Conservation (phyloP, 2,329 filamentous ascomycete species). For the Neofusicoccum parvum region DNA sequence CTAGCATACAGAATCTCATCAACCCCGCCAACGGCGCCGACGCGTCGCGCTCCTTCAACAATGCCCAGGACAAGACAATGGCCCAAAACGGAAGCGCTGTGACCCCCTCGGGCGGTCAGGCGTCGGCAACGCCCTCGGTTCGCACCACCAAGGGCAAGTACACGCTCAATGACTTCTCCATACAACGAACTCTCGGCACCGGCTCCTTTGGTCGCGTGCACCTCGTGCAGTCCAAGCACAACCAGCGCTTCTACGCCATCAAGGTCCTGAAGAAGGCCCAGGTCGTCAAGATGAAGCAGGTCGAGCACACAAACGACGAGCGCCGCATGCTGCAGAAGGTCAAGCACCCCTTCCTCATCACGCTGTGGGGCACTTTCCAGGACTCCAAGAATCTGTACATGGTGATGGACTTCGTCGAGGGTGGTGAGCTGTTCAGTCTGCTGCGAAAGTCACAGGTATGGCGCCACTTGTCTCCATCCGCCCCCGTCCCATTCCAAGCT, state of each 20-base stretch:
- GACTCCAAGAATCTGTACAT: constrained; percentile 96
- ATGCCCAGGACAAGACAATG: constrained; percentile 25
- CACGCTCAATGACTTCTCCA: constrained; percentile 83
- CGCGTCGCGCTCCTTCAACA: constrained; percentile 29
- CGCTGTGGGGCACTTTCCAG: constrained; percentile 97
- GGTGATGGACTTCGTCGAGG: constrained; percentile 99
- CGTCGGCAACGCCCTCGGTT: constrained; percentile 32
- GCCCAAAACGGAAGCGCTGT: constrained; percentile 40
- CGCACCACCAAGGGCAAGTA: constrained; percentile 96
- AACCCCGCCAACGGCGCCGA: constrained; percentile 55
- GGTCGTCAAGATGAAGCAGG: constrained; percentile 99
- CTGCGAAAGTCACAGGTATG: constrained; percentile 87
- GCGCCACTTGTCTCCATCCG: constrained; percentile 35
- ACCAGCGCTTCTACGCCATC: constrained; percentile 96
- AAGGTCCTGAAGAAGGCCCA: constrained; percentile 98
- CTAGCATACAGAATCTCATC: constrained; percentile 83
- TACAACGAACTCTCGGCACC: constrained; percentile 89
- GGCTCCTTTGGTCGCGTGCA: constrained; percentile 97
- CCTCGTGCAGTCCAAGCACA: constrained; percentile 95
- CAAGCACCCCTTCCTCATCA: constrained; percentile 97
- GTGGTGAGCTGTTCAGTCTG: constrained; percentile 94
- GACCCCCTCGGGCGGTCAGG: constrained; percentile 38
- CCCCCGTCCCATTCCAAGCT: constrained; percentile 14
- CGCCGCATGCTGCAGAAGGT: constrained; percentile 93
- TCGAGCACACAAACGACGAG: constrained; percentile 99